phyloP scores from a whole-genome alignment of 2,329 filamentous ascomycete species.

The Emericellopsis atlantica region DNA sequence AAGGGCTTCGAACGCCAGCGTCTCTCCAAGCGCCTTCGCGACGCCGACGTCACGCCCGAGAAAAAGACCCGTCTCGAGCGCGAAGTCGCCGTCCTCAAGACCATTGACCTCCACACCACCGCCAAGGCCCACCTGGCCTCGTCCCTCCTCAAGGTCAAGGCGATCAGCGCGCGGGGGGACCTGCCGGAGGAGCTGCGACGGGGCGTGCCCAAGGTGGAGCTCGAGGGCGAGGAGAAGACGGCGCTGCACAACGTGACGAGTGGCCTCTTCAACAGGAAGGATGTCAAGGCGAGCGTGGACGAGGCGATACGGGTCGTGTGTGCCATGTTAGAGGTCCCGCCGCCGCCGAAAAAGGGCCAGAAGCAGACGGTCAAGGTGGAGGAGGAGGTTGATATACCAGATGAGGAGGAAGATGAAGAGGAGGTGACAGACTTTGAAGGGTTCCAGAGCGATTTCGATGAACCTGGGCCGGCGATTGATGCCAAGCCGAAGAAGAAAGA shows the following conservation, averaged over 20 bases:
- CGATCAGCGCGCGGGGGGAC: constrained; percentile 34
- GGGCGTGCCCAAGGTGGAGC: constrained; percentile 33
- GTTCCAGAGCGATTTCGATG: constrained; percentile 17
- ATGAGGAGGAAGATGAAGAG: constrained; percentile 12
- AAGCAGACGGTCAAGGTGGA: constrained; percentile 17
- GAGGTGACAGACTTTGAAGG: constrained; percentile 23
- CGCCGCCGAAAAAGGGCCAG: constrained; percentile 22
- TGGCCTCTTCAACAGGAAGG: constrained; percentile 36
- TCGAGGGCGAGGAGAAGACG: constrained; percentile 36
- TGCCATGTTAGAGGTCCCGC: constrained; percentile 29
- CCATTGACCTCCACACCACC: constrained; percentile 43
- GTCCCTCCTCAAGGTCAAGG: constrained; percentile 39
- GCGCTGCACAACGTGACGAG: constrained; percentile 49
- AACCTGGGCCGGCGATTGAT: constrained; percentile 8
- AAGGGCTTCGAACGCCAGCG: constrained; percentile 73
- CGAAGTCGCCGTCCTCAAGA: constrained; percentile 45
- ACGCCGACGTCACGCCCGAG: constrained; percentile 28
- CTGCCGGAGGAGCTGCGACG: constrained; percentile 34
- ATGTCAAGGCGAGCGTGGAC: constrained; percentile 35
- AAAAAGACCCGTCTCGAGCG: constrained; percentile 49
- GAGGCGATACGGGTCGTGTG: constrained; percentile 37
- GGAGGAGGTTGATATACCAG: constrained; percentile 15
- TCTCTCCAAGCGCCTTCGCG: constrained; percentile 45
- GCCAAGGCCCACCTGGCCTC: constrained; percentile 43
- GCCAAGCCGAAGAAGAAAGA: constrained; percentile 6